Evolutionary conservation across 495 filamentous ascomycete species (phyloP).

Genomic region (Penicillium malachiteum): DNA sequence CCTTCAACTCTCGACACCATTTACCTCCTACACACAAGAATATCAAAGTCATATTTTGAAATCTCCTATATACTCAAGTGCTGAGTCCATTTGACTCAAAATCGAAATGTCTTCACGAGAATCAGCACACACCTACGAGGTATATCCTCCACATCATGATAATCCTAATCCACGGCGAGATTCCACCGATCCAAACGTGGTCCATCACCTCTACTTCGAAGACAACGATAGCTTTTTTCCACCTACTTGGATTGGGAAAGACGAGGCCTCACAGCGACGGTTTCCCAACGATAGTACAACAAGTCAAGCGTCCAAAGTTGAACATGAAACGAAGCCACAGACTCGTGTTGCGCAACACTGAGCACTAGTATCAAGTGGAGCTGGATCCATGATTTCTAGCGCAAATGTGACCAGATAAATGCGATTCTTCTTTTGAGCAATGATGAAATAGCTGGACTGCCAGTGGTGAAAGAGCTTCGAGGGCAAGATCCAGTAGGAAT

Average conservation of each 20-base stretch:
- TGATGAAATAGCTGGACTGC: too few relatives aligned
- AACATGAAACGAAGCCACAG: background rate
- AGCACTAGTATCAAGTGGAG: too few relatives aligned
- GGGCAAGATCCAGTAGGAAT: too few relatives aligned
- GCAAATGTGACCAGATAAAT: too few relatives aligned
- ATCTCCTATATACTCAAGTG: too few relatives aligned
- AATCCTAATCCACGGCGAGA: slow-evolving; percentile 6
- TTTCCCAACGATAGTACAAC: slow-evolving; percentile 15
- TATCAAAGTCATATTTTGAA: too few relatives aligned
- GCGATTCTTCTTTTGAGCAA: too few relatives aligned
- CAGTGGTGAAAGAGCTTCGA: too few relatives aligned
- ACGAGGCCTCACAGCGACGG: slow-evolving; percentile 10
- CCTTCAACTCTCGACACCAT: too few relatives aligned
- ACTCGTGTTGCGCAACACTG: background rate
- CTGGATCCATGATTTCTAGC: too few relatives aligned
- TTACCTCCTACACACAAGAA: too few relatives aligned
- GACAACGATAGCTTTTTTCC: slow-evolving; percentile 46
- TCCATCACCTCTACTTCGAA: slow-evolving; percentile 42
- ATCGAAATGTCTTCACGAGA: background rate
- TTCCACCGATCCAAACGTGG: slow-evolving; percentile 14
- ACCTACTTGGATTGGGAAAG: slow-evolving; percentile 33
- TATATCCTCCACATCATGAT: background rate
- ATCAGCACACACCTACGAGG: background rate
- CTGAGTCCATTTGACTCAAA: too few relatives aligned
- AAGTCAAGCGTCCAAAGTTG: slow-evolving; percentile 3